A percentile compares a stretch with the other conserved stretches of the same genome.
phyloP scores from a whole-genome alignment of 176 grass and related monocot genomes.

The Chrysopogon serrulatus region DNA sequence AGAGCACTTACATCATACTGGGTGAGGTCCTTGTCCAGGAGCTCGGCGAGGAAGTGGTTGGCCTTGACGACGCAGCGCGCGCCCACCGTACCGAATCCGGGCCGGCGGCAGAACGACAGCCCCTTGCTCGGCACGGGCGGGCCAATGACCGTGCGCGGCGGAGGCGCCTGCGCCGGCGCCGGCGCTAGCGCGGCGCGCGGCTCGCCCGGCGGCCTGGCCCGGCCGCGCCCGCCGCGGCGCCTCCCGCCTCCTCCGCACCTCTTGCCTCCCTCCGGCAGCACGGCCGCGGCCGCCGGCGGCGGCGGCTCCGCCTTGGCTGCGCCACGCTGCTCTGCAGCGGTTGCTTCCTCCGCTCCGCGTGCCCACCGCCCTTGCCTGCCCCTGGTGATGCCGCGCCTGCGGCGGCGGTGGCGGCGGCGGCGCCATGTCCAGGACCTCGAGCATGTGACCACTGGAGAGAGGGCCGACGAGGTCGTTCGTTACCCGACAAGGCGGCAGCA shows the following conservation, averaged over 20 bases:
- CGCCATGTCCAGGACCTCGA: constrained; percentile 60
- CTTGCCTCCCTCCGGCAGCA: constrained; percentile 44
- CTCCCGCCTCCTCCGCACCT: constrained; percentile 45
- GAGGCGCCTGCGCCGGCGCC: background rate
- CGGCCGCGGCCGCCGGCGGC: background rate
- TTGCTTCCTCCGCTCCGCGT: constrained; percentile 55
- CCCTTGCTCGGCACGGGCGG: constrained; percentile 66
- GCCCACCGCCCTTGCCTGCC: background rate
- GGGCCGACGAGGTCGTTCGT: constrained; percentile 6
- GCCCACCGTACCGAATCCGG: constrained; percentile 84
- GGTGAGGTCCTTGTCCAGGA: constrained; percentile 86
- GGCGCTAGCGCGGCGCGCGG: background rate
- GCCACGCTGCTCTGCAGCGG: constrained; percentile 79
- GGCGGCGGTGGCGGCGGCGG: constrained; percentile 17
- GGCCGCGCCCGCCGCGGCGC: constrained; percentile 51
- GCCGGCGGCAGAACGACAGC: constrained; percentile 64
- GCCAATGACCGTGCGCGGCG: constrained; percentile 23
- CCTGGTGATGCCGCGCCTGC: constrained; percentile 15
- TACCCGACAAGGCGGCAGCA: constrained; percentile 36
- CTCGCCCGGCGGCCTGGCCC: constrained; percentile 18
- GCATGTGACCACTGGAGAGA: constrained; percentile 28
- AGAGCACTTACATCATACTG: constrained; percentile 75
- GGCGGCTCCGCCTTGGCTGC: constrained; percentile 55
- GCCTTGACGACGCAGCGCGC: constrained; percentile 82
- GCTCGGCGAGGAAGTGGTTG: constrained; percentile 89